These are phyloP conservation scores for Fraxinus latifolia DNA, from an alignment of 305 asterid genomes.

Conservation along the genomic window DNA sequence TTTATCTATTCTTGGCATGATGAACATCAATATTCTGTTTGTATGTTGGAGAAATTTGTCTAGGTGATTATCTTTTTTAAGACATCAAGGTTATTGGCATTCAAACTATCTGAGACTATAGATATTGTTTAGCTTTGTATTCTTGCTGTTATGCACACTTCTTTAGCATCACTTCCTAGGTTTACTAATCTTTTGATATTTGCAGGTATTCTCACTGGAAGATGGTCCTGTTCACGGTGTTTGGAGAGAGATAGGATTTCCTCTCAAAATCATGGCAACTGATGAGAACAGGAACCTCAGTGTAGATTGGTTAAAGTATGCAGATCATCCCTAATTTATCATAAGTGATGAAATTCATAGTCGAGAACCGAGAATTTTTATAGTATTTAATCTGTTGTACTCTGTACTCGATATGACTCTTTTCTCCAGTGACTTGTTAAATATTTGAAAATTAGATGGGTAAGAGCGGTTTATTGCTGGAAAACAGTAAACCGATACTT, in stretches of 20 bases:
- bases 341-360: not conserved
- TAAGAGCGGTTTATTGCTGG: not conserved
- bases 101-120: not conserved
- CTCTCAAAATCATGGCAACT: constrained; percentile 39
- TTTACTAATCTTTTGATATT: constrained; percentile 9
- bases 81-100: not conserved
- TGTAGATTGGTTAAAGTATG: constrained; percentile 94
- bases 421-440: not conserved
- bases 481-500: not conserved
- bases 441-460: not conserved
- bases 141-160: not conserved
- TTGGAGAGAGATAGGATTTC: constrained; percentile 63
- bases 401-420: not conserved
- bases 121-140: not conserved
- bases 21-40: not conserved
- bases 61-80: not conserved
- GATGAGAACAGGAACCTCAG: constrained; percentile 42
- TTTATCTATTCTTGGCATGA: not conserved
- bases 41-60: not conserved
- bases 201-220: constrained; percentile 73
- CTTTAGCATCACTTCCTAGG: not conserved
- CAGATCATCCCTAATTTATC: constrained; percentile 2
- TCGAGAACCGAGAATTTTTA: not conserved
- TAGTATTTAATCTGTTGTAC: not conserved
- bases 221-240: constrained; percentile 60